Evolutionary conservation across 345 rosid species (phyloP).

Genomic region (Lagerstroemia speciosa): DNA sequence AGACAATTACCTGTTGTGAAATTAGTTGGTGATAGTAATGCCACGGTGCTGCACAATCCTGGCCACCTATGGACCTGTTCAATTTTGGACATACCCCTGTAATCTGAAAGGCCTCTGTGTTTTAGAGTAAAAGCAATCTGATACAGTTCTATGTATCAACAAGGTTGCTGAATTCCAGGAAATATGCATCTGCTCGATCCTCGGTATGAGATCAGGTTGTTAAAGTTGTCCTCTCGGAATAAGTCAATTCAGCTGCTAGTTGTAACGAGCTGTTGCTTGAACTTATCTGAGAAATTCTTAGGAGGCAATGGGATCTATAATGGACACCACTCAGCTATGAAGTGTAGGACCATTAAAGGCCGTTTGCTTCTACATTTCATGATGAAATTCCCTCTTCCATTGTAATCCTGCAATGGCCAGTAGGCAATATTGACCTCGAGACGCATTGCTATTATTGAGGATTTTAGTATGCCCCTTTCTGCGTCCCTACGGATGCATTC

Average conservation of each 20-base stretch:
- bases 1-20: not conserved
- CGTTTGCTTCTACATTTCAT: constrained; percentile 7
- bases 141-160: not conserved
- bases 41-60: not conserved
- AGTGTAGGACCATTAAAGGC: not conserved
- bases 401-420: not conserved
- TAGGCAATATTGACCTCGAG: not conserved
- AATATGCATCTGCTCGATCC: not conserved
- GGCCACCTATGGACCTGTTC: not conserved
- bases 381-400: constrained; percentile 2
- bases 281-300: not conserved
- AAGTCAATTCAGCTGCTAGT: not conserved
- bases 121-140: not conserved
- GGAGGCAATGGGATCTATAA: not conserved
- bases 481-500: not conserved
- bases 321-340: not conserved
- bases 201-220: not conserved
- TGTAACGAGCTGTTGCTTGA: constrained; percentile 7
- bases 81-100: not conserved
- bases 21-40: not conserved
- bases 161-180: not conserved
- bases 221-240: not conserved
- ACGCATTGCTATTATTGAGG: not conserved
- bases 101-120: not conserved
- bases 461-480: not conserved